Conservation (phyloP, 2,329 filamentous ascomycete species). For the Botrytis fabae region DNA sequence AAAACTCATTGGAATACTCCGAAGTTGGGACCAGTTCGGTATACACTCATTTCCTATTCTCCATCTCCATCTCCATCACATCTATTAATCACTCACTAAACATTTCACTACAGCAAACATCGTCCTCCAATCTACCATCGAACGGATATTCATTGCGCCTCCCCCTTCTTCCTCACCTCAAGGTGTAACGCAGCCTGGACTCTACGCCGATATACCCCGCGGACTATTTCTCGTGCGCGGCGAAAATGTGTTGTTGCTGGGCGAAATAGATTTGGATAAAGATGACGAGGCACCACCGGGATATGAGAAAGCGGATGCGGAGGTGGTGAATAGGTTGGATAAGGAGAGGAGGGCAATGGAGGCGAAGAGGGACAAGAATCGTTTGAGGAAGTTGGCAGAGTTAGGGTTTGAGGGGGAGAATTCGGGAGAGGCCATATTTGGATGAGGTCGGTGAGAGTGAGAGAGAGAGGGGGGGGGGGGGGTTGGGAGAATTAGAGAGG, state of each 20-base stretch:
- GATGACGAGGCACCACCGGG: conserved; percentile 81
- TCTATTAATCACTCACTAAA: conserved; percentile 16
- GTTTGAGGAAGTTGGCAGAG: conserved; percentile 68
- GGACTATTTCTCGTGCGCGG: conserved; percentile 91
- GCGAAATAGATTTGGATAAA: conserved; percentile 94
- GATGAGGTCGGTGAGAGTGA: conserved; percentile 34
- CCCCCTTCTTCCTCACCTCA: conserved; percentile 48
- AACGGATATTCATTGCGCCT: conserved; percentile 69
- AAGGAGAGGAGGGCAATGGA: conserved; percentile 69
- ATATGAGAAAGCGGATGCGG: conserved; percentile 64
- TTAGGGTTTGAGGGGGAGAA: conserved; percentile 89
- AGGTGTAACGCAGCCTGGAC: conserved; percentile 43
- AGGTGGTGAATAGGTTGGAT: conserved; percentile 70
- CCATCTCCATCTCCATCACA: background rate
- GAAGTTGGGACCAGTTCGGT: conserved; percentile 99
- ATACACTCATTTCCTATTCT: conserved; percentile 43
- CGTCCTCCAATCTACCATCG: conserved; percentile 87
- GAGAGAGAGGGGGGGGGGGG: background rate
- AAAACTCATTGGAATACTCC: conserved; percentile 87
- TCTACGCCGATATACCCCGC: conserved; percentile 82
- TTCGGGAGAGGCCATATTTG: conserved; percentile 71
- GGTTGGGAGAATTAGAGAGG: background rate
- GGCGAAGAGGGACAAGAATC: conserved; percentile 71
- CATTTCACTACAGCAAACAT: conserved; percentile 69
- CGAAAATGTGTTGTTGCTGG: conserved; percentile 93